Evolutionary conservation across 2,329 filamentous ascomycete genomes (phyloP), one percentile per base, ranked within the genome.

Genomic region (Endoconidiophora laricicola): DNA sequence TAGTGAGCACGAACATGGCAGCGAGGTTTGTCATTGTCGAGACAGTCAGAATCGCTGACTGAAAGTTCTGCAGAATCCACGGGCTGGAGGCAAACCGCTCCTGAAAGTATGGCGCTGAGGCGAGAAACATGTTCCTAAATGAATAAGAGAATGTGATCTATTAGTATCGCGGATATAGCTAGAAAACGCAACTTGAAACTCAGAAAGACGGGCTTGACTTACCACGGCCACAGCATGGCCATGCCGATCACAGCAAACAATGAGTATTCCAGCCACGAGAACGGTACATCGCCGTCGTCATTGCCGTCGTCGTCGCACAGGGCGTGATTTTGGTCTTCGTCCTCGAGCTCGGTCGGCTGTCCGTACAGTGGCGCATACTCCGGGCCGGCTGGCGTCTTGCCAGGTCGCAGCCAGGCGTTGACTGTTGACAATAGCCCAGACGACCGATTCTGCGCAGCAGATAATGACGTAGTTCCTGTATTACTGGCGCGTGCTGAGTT

Each of bases 141-240:
- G 24, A 6, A 46, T 20, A 36, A 24, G 4, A 14, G 18, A 22
- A 16, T 29, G 18, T 5, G 12, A 6, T 26, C n/a, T 37, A 10
- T 9, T 40, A 48, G 51, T 41, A 39, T 42, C 20, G 2, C 14
- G 9, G 12, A 16, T n/a, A 36, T 16, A 10, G 29, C 2, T 48
- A 43, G 43, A 59, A 20, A 24, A 20, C 26, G 16, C 16, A 18
- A 2, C 16, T 18, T 18, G 16, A 18, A 18, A 26, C 5, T 18
- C 7, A 16, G 36, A 46, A 39, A n/a, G 6, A 50, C 29, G 18
- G 22, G 23, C 24, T 52, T 52, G 45, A 59, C 76, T 57, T 75
- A 93, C 90, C 90, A 96, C 50, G 90, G 87, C 90, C 90, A 96
- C 42, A 96, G 73, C 91, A 96, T 96, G 48, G 88, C 85, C 51